Conservation (phyloP, 208 protist genomes). For the Herpetomonas tarakana region DNA sequence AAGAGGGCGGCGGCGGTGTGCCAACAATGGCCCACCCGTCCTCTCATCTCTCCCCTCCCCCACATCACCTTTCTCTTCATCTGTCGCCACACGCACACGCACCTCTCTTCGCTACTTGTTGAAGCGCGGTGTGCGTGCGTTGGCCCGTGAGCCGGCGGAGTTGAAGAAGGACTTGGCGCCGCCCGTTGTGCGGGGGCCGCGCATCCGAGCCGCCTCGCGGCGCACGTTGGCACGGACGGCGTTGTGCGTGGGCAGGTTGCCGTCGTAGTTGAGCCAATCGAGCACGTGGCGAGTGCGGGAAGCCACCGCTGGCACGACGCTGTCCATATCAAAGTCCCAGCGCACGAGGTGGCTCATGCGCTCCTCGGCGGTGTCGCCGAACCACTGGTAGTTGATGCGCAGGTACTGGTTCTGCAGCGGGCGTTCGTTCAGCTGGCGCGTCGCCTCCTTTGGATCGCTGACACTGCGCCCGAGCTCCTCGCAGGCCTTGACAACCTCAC, state of each 20-base stretch:
- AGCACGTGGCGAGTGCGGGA: slow-evolving; percentile 68
- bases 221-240: slow-evolving; percentile 69
- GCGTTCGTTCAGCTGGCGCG: slow-evolving; percentile 68
- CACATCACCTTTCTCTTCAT: no score
- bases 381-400: slow-evolving; percentile 91
- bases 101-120: slow-evolving; percentile 9
- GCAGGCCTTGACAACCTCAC: slow-evolving; percentile 49
- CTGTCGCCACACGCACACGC: no score
- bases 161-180: slow-evolving; percentile 82
- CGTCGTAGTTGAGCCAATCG: slow-evolving; percentile 87
- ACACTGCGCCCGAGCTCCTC: slow-evolving; percentile 61
- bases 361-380: slow-evolving; percentile 87
- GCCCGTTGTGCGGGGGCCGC: slow-evolving; percentile 35
- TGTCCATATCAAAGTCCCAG: slow-evolving; percentile 78
- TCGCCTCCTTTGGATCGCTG: slow-evolving; percentile 57
- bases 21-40: no score
- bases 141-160: slow-evolving; percentile 71
- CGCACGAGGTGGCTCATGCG: slow-evolving; percentile 77
- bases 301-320: slow-evolving; percentile 49
- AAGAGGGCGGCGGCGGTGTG: no score
- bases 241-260: slow-evolving; percentile 76
- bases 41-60: no score
- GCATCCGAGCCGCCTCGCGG: slow-evolving; percentile 67
- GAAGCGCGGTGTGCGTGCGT: slow-evolving; percentile 72
- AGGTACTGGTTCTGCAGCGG: slow-evolving; percentile 89